A percentile compares a stretch with the other conserved stretches of the same genome.
Evolutionary conservation across 2,329 filamentous ascomycete species (phyloP).

Genomic region (Colletotrichum tropicale): DNA sequence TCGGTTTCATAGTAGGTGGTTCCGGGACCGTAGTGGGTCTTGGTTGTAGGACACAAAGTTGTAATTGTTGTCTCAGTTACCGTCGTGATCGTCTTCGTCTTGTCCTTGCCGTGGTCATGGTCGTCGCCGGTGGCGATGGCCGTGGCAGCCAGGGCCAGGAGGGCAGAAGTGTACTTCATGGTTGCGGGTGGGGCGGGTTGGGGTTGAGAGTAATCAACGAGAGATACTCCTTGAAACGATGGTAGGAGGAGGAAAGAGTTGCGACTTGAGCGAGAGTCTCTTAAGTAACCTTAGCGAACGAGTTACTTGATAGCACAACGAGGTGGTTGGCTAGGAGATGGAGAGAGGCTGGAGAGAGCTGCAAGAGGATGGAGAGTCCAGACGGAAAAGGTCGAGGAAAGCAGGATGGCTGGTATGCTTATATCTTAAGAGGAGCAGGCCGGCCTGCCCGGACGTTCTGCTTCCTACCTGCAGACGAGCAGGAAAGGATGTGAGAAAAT

Average conservation of each 20-base stretch:
- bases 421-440: conserved; percentile 4
- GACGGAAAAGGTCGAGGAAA: background rate
- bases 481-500: background rate
- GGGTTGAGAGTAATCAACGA: background rate
- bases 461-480: background rate
- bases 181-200: background rate
- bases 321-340: conserved; percentile 15
- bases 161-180: conserved; percentile 17
- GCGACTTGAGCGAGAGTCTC: conserved; percentile 17
- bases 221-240: conserved; percentile 2
- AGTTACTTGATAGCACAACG: conserved; percentile 14
- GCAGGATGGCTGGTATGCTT: conserved; percentile 19
- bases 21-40: conserved; percentile 22
- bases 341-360: conserved; percentile 13
- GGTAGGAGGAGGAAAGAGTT: background rate
- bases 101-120: conserved; percentile 11
- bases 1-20: conserved; percentile 26
- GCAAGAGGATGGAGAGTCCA: background rate
- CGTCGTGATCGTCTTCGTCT: conserved; percentile 11
- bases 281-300: conserved; percentile 25
- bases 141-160: conserved; percentile 15
- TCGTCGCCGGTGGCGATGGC: conserved; percentile 10
- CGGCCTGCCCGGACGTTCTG: background rate
- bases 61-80: background rate
- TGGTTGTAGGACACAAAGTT: conserved; percentile 12